These are phyloP conservation scores for Neurospora sp. DNA, from an alignment of 495 filamentous ascomycete genomes.

Conservation along the genomic window DNA sequence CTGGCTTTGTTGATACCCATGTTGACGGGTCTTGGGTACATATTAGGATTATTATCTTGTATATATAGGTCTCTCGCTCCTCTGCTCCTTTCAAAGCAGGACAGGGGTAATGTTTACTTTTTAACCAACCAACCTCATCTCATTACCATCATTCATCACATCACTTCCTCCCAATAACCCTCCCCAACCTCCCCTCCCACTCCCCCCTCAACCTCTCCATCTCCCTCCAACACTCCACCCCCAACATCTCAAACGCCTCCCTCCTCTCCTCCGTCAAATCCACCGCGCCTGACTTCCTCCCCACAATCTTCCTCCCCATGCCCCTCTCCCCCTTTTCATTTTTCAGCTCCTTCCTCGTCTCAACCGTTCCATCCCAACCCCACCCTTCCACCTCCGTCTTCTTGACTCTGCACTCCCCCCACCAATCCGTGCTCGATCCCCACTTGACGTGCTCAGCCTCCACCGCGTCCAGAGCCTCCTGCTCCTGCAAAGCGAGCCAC, in stretches of 20 bases:
- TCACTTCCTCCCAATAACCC: not conserved
- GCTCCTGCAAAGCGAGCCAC: slow-evolving; percentile 67
- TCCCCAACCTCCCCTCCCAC: slow-evolving; percentile 56
- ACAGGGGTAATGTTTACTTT: not conserved
- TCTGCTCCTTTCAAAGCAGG: not conserved
- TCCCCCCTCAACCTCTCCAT: slow-evolving; percentile 72
- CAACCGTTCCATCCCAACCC: slow-evolving; percentile 67
- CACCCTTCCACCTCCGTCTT: slow-evolving; percentile 77
- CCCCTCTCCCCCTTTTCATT: slow-evolving; percentile 25
- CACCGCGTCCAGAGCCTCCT: slow-evolving; percentile 49
- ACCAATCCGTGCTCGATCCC: slow-evolving; percentile 57
- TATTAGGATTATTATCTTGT: not conserved
- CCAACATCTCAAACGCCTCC: slow-evolving; percentile 64
- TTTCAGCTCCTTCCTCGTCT: slow-evolving; percentile 33
- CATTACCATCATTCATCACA: not conserved
- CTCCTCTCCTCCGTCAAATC: slow-evolving; percentile 55
- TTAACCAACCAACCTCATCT: not conserved
- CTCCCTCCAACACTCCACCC: slow-evolving; percentile 62
- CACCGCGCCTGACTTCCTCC: slow-evolving; percentile 45
- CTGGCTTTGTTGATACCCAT: not conserved
- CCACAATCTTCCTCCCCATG: slow-evolving; percentile 26
- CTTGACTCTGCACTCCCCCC: slow-evolving; percentile 49
- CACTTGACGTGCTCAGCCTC: slow-evolving; percentile 63
- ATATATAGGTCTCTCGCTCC: not conserved
- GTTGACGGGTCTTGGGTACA: not conserved